A percentile compares a stretch with the other conserved stretches of the same genome.
Evolutionary conservation across 176 grass and related monocot species (phyloP).

Genomic region (Cenchrus purpureus): DNA sequence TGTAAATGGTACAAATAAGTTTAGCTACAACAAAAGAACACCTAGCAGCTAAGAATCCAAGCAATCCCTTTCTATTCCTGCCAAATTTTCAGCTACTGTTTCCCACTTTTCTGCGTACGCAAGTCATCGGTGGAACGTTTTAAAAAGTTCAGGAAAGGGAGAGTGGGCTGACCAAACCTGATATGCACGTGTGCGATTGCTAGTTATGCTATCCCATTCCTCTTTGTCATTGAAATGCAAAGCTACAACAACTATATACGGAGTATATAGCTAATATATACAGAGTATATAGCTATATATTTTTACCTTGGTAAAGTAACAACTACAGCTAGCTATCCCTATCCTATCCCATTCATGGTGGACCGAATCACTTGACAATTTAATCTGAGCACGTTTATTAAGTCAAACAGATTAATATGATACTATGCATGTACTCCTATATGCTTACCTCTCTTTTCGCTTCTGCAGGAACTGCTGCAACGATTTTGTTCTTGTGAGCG

Average conservation of each 20-base stretch:
- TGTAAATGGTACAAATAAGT: not conserved
- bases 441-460: slow-evolving; percentile 66
- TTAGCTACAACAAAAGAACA: not conserved
- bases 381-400: not conserved
- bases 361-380: not conserved
- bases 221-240: not conserved
- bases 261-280: too few species aligned
- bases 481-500: slow-evolving; percentile 72
- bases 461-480: slow-evolving; percentile 72
- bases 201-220: not conserved
- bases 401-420: not conserved
- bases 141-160: not conserved
- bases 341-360: not conserved
- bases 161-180: slow-evolving; percentile 6
- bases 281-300: too few species aligned
- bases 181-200: not conserved
- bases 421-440: not conserved
- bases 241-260: not conserved
- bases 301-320: not conserved
- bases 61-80: not conserved
- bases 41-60: not conserved
- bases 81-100: not conserved
- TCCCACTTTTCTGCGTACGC: not conserved
- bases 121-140: slow-evolving; percentile 11
- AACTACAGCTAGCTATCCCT: too few species aligned